Base-by-base conservation (phyloP, 2,329 filamentous ascomycete species). In the Claviceps arundinis region DNA sequence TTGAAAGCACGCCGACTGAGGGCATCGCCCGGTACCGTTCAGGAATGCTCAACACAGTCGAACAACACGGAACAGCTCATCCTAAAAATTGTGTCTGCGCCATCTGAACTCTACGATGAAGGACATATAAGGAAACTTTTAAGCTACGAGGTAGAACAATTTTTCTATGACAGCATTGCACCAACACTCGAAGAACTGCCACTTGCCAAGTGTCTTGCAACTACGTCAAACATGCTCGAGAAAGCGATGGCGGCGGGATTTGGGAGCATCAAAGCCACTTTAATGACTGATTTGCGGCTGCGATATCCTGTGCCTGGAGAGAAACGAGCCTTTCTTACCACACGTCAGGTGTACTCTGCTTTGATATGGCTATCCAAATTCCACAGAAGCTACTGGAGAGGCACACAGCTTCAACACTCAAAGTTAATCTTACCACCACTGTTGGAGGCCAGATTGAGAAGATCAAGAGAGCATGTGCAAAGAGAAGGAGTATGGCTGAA, bases 91-190 rank as follows among this genome's bases (percentile, higher is more conserved):
- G 79, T 84, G 41, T 73, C 73, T 0, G 78, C 78, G 6, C 78
- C 79, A 0, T 59, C 63, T 41, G 50, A 54, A 34, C 55, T 50
- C 0, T 46, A 50, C 0, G 75, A 82, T 40, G 81, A 85, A 58
- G 80, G 81, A 0, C 81, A 85, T 56, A 58, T 79, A 0, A 74
- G 82, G 6, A 86, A 86, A 60, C 74, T 85, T 54, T 63, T 85
- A 30, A 84, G 80, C 60, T 86, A 86, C 56, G 72, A 81, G 46
- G 78, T 84, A 3, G 82, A 86, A 63, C 80, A 82, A 59, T 75
- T 75, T 57, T 86, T 86, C 57, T 86, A 86, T 61, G 68, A 67
- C 1, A 62, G 74, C 2, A 62, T 85, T 11, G 78, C 77, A 0
- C 75, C 78, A 0, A 60, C 60, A 0, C 61, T 85, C 1, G 60